A percentile compares a stretch with the other conserved stretches of the same genome.
Conservation (phyloP, 352 stramenopile genomes). For the Phytophthora kernoviae region DNA sequence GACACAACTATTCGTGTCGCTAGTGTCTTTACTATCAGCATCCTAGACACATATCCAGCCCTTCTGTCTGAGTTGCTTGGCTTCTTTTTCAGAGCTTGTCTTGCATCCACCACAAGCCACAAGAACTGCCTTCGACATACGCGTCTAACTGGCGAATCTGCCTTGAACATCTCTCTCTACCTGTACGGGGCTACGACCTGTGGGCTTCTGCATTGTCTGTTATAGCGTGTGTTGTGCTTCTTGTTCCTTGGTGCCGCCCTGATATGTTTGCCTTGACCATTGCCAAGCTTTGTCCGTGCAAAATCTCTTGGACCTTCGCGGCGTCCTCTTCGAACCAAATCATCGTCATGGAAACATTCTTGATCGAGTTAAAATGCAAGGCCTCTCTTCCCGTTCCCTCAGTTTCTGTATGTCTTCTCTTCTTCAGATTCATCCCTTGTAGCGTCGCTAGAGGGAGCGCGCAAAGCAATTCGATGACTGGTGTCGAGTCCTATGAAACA, state of each 20-base stretch:
- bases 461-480: conserved; percentile 4
- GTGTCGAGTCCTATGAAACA: conserved; percentile 9
- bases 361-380: conserved; percentile 58
- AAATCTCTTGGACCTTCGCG: conserved; percentile 31
- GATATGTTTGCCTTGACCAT: conserved; percentile 17
- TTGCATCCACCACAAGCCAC: no score
- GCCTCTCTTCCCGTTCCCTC: conserved; percentile 30
- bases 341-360: conserved; percentile 52
- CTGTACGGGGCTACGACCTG: no score
- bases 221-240: neutral
- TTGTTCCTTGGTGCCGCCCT: neutral
- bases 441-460: neutral
- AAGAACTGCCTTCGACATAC: no score
- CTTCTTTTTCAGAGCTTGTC: neutral
- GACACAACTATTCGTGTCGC: neutral
- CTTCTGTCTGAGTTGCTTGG: neutral
- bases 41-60: neutral
- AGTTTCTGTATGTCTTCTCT: conserved; percentile 23
- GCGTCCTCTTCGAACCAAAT: conserved; percentile 35
- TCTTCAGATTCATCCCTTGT: conserved; percentile 20
- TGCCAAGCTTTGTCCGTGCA: conserved; percentile 28
- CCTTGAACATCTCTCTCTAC: no score
- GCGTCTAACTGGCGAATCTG: no score
- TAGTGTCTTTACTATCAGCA: neutral
- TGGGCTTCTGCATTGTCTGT: no score